Percentiles rank a stretch among this genome's conserved stretches.
These are phyloP conservation scores for Artomyces pyxidatus DNA, from an alignment of 768 basidiomycete species.

Conservation along the genomic window DNA sequence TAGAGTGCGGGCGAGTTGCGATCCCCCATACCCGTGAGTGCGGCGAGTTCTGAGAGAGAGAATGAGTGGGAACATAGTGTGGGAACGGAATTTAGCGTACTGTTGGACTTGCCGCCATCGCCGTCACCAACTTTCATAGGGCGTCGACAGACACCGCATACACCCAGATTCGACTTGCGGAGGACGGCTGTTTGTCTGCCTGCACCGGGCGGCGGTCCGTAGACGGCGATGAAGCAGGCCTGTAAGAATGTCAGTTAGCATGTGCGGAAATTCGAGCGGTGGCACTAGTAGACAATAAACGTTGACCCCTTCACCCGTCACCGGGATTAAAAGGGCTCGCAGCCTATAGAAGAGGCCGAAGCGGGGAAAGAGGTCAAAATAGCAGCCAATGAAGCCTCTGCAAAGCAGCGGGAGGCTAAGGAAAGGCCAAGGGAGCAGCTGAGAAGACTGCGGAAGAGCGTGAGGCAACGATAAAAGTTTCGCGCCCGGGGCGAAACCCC, in stretches of 20 bases:
- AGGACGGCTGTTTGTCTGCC: slow-evolving; percentile 43
- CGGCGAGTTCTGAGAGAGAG: slow-evolving; percentile 71
- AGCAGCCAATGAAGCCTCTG: neutral
- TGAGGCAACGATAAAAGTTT: too few relatives aligned
- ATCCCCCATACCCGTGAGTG: slow-evolving; percentile 84
- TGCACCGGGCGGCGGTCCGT: slow-evolving; percentile 73
- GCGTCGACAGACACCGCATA: slow-evolving; percentile 93
- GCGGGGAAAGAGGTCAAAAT: neutral
- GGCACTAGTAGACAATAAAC: too few relatives aligned
- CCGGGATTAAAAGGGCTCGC: too few relatives aligned
- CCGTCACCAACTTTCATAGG: slow-evolving; percentile 95
- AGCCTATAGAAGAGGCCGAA: too few relatives aligned
- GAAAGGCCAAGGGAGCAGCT: too few relatives aligned
- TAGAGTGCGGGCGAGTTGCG: slow-evolving; percentile 46
- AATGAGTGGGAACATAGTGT: slow-evolving; percentile 6
- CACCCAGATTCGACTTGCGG: slow-evolving; percentile 76
- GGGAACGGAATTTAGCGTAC: slow-evolving; percentile 35
- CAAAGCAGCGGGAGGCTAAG: too few relatives aligned
- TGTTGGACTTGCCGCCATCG: slow-evolving; percentile 81
- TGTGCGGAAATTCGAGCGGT: too few relatives aligned
- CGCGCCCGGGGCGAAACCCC: too few relatives aligned
- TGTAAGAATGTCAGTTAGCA: slow-evolving; percentile 24
- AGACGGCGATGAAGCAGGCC: slow-evolving; percentile 96
- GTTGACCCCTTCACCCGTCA: too few relatives aligned
- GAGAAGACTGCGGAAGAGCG: too few relatives aligned